Evolutionary conservation across 1,139 yeast genomes (phyloP), one percentile per base, ranked within the genome.

Genomic region (Williopsis jadinii): DNA sequence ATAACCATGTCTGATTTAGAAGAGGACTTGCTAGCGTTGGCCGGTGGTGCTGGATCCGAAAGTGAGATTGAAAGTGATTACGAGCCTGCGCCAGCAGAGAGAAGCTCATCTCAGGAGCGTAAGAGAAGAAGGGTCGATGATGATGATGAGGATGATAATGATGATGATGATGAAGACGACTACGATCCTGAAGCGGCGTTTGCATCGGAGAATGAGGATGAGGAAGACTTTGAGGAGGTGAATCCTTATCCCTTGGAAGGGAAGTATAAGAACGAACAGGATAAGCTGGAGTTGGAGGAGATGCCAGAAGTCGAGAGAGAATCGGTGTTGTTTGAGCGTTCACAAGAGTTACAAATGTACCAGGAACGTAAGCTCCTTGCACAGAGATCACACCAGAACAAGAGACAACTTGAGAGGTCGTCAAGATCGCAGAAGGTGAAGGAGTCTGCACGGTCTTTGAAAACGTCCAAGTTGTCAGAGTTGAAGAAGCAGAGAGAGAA

Each of bases 231-330:
- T 11, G 63, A 59, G 38, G 67, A 66, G 41, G 57, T 67, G 41
- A 73, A 83, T 51, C 98, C 97, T 8, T 92, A 90, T 60, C 98
- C 98, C 2, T 65, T 92, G 44, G 97, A 88, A 59, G 95, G 95
- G 12, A 87, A 87, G 57, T 92, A 81, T 67, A 84, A 80, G 55
- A 84, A 88, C 61, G 95, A 81, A 45, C 71, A 68, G 9, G 99
- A 94, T 62, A 73, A 87, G 46, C 79, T 67, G 6, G 59, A 68
- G 39, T 67, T 92, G 50, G 80, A 82, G 55, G 71, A 73, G 1
- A 73, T 92, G 80, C 95, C 92, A 45, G 98, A 94, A 69, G 77
- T 92, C 60, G 84, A 84, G 55, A 80, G 97, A 56, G 98, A 92
- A 67, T 81, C 85, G 53, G 77, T 87, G 44, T 73, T 92, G 46